Evolutionary conservation across 495 filamentous ascomycete species (phyloP).

Genomic region (Neurospora pannonica): DNA sequence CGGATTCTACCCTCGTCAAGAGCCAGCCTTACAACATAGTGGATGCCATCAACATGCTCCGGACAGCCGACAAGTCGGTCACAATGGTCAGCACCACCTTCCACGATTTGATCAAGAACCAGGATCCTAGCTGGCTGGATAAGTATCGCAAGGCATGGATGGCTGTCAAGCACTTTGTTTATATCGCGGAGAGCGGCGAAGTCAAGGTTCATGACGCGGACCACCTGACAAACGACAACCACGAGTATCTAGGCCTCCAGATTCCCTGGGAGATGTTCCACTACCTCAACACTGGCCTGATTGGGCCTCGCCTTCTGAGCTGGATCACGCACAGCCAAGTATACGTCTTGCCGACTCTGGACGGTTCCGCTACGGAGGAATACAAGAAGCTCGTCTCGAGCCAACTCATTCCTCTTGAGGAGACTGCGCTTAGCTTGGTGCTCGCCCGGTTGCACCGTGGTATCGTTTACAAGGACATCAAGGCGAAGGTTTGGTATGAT

Average conservation of each 20-base stretch:
- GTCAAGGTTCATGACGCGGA: conserved; percentile 62
- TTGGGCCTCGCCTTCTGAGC: conserved; percentile 70
- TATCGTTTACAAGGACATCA: conserved; percentile 66
- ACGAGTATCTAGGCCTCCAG: conserved; percentile 80
- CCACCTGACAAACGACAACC: conserved; percentile 65
- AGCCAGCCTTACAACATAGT: conserved; percentile 47
- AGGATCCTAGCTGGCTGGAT: conserved; percentile 68
- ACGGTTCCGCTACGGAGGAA: conserved; percentile 67
- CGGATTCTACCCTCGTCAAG: conserved; percentile 38
- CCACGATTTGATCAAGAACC: conserved; percentile 58
- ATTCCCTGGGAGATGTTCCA: conserved; percentile 87
- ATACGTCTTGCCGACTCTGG: conserved; percentile 64
- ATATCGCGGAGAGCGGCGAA: conserved; percentile 65
- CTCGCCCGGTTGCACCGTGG: conserved; percentile 70
- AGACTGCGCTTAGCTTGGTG: conserved; percentile 64
- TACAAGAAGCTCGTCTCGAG: conserved; percentile 70
- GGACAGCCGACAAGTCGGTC: conserved; percentile 52
- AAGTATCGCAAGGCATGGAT: conserved; percentile 76
- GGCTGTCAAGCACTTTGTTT: conserved; percentile 76
- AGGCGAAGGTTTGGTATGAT: conserved; percentile 78
- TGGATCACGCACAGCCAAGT: conserved; percentile 72
- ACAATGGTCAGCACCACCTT: conserved; percentile 57
- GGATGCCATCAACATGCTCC: conserved; percentile 63
- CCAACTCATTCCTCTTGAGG: conserved; percentile 61
- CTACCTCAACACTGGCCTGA: conserved; percentile 75